Evolutionary conservation across 208 protist genomes (phyloP).

Genomic region (Acanthamoeba triangularis): DNA sequence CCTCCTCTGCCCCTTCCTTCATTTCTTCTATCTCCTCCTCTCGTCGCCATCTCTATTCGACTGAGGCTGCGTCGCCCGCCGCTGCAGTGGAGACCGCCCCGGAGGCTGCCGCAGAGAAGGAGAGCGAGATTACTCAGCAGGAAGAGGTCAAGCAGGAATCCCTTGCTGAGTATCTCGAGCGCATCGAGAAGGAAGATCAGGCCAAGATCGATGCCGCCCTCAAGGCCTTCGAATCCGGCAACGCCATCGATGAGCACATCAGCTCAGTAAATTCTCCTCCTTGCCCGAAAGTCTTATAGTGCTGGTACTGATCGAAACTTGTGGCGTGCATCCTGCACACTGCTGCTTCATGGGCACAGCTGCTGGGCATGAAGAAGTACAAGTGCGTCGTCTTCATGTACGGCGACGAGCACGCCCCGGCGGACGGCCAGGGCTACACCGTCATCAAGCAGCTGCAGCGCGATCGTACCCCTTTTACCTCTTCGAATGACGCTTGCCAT

Average conservation of each 20-base stretch:
- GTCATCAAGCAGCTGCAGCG: conserved; percentile 44
- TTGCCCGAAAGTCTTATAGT: not conserved
- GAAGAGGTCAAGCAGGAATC: not conserved
- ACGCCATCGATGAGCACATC: conserved; percentile 45
- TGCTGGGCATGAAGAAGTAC: conserved; percentile 70
- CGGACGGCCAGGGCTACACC: conserved; percentile 9
- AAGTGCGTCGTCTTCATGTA: conserved; percentile 74
- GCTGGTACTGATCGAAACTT: not conserved
- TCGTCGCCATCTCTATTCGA: not conserved
- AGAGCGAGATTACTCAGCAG: not conserved
- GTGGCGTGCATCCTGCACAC: not conserved
- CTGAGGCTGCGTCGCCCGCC: not conserved
- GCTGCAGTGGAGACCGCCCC: not conserved
- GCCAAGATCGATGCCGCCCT: conserved; percentile 60
- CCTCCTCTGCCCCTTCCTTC: not conserved
- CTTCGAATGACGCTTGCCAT: not conserved
- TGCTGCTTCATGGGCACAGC: not conserved
- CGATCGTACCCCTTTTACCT: not conserved
- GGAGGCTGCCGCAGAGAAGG: not conserved
- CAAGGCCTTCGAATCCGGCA: conserved; percentile 42
- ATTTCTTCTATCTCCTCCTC: not conserved
- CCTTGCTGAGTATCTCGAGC: conserved; percentile 12
- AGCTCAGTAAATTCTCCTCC: not conserved
- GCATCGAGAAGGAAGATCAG: conserved; percentile 69
- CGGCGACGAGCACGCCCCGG: not conserved